These are phyloP conservation scores for Verticillium longisporum DNA, from an alignment of 2,329 filamentous ascomycete genomes.

Conservation along the genomic window DNA sequence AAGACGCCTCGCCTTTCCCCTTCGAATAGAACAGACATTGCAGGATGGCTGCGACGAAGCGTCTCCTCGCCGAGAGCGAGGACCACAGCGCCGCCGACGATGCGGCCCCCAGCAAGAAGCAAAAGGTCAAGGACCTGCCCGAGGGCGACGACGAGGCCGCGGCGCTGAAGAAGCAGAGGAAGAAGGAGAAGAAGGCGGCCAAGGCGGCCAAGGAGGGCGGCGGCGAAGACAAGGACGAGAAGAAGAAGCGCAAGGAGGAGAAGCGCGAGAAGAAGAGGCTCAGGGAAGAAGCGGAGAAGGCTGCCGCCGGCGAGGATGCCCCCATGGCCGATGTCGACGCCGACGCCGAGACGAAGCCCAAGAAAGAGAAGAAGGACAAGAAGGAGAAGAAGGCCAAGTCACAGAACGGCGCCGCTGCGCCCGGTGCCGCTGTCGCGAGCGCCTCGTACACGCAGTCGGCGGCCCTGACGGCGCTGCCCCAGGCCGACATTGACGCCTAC, in stretches of 20 bases:
- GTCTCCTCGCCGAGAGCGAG: background rate
- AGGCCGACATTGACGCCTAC: slow-evolving; percentile 71
- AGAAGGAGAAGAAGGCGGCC: slow-evolving; percentile 32
- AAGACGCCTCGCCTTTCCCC: too few species aligned
- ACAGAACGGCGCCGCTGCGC: slow-evolving; percentile 10
- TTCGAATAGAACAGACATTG: background rate
- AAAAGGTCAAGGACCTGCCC: background rate
- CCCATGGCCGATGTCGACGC: slow-evolving; percentile 5
- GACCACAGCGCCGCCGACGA: background rate
- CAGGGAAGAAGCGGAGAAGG: slow-evolving; percentile 12
- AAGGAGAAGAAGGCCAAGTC: slow-evolving; percentile 14
- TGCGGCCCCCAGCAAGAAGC: background rate
- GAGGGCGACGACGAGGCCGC: slow-evolving; percentile 4
- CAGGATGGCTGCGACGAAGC: background rate
- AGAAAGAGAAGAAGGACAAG: slow-evolving; percentile 21
- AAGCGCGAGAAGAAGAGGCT: slow-evolving; percentile 17
- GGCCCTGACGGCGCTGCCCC: slow-evolving; percentile 58
- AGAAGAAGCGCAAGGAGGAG: slow-evolving; percentile 18
- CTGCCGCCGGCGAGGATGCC: slow-evolving; percentile 12
- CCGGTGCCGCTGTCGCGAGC: slow-evolving; percentile 12
- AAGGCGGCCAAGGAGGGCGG: slow-evolving; percentile 32
- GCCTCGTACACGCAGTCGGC: slow-evolving; percentile 54
- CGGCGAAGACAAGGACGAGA: slow-evolving; percentile 17
- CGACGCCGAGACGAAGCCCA: slow-evolving; percentile 14
- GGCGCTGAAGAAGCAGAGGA: slow-evolving; percentile 31